Evolutionary conservation across 129 eudicot genomes (phyloP), one percentile per base, ranked within the genome.

Genomic region (Ambrosia artemisiifolia): DNA sequence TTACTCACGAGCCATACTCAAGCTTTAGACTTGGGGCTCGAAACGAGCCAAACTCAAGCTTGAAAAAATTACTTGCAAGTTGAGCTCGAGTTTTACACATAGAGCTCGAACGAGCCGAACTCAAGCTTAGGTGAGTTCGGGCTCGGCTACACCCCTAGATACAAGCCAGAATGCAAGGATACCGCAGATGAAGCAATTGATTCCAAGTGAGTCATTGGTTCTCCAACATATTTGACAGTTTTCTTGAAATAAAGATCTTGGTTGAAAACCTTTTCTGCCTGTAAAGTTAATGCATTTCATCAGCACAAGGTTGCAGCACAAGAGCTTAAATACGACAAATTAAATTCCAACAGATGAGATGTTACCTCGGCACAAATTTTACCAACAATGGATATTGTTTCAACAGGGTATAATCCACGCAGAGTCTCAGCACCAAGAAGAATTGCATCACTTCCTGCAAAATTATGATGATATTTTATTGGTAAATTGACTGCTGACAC

Each of bases 371-470:
- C 81, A 66, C 95, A 87, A 40, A 87, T 87, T 80, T 85, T 87
- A 60, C 80, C 81, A 74, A 87, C 94, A 51, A 70, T 85, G 43
- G 88, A 85, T 55, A 88, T 84, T 8, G 88, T 83, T 69, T 88
- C 95, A 47, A 83, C 75, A 28, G 95, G 95, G 72, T 88, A 88
- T 70, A 83, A 69, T 48, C 95, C 95, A 63, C 95, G 88, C 48
- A 82, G 82, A 44, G 95, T 88, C 76, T 88, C 95, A 36, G 95
- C 95, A 50, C 95, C 95, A 73, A 88, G 95, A 64, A 88, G 90
- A 83, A 88, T 88, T 38, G 90, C 90, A 73, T 88, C 95, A 66
- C 88, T 85, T 71, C 95, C 95, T 88, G 86, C 50, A 75, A 66
- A 68, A 49, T 49, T 53, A 13, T 35, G 62, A 20, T 43, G 42